Conservation (phyloP, 169 alveolate species). For the Perkinsus marinus region DNA sequence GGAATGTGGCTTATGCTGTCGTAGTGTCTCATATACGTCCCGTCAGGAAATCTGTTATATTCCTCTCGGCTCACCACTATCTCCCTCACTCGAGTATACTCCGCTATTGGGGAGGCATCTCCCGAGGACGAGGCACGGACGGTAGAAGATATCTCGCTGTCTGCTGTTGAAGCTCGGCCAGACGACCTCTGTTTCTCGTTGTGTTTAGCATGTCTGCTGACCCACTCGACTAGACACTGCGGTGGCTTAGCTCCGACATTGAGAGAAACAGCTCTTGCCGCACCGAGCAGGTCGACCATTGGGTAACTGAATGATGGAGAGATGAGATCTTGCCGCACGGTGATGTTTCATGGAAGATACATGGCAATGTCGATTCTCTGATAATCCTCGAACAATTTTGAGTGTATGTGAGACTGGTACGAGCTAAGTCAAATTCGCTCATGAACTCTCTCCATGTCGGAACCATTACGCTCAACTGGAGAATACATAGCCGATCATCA, state of each 20-base stretch:
- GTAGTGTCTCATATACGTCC: background rate
- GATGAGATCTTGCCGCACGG: too few relatives aligned
- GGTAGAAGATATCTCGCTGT: background rate
- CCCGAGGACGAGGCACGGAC: background rate
- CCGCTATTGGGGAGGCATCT: background rate
- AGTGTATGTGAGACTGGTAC: too few relatives aligned
- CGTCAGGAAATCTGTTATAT: background rate
- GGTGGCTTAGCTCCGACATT: background rate
- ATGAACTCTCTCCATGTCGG: too few relatives aligned
- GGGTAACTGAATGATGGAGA: background rate
- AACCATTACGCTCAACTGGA: too few relatives aligned
- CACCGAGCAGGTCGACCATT: background rate
- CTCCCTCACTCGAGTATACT: background rate
- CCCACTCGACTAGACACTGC: background rate
- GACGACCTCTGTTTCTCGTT: background rate
- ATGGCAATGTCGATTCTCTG: too few relatives aligned
- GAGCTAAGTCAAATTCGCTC: too few relatives aligned
- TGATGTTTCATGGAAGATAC: too few relatives aligned
- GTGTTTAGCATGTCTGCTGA: background rate
- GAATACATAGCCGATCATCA: too few relatives aligned
- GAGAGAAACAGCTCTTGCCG: background rate
- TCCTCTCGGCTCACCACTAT: background rate
- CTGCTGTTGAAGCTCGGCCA: background rate
- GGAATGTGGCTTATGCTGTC: background rate
- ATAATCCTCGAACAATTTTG: too few relatives aligned